Conservation (phyloP, 2,329 filamentous ascomycete species). For the Exophiala xenobiotica region DNA sequence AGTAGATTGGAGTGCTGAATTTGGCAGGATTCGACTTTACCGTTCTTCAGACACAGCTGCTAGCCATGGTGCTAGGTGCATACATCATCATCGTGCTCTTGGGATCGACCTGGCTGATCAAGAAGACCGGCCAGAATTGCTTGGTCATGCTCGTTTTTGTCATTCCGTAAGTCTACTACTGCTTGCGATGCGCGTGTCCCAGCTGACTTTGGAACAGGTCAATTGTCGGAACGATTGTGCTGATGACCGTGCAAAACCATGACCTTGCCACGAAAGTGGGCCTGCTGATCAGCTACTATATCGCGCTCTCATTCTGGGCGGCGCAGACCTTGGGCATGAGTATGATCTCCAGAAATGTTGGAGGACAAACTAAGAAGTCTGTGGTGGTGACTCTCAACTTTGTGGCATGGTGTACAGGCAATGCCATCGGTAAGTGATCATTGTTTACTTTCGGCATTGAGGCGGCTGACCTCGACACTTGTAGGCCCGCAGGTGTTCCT, state of each 20-base stretch:
- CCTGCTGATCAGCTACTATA: constrained; percentile 71
- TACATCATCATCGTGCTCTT: constrained; percentile 72
- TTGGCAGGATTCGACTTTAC: constrained; percentile 61
- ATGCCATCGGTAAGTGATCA: constrained; percentile 50
- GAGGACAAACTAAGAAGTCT: constrained; percentile 71
- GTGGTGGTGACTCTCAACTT: constrained; percentile 69
- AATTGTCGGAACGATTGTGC: constrained; percentile 68
- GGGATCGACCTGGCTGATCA: constrained; percentile 65
- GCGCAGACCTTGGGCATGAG: constrained; percentile 67
- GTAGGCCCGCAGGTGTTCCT: constrained; percentile 64
- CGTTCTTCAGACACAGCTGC: constrained; percentile 66
- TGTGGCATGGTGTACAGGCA: constrained; percentile 67
- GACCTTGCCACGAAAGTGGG: constrained; percentile 61
- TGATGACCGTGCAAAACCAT: constrained; percentile 66
- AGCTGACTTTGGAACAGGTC: constrained; percentile 39
- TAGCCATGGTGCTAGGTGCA: constrained; percentile 72
- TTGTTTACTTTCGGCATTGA: too few relatives aligned
- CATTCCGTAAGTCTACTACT: constrained; percentile 47
- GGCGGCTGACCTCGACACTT: too few relatives aligned
- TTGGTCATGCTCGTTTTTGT: constrained; percentile 65
- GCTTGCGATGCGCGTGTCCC: background rate
- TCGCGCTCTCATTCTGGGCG: constrained; percentile 75
- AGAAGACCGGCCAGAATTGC: constrained; percentile 67
- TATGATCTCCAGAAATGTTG: constrained; percentile 68
- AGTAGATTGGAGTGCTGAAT: constrained; percentile 24